These are phyloP conservation scores for Pseudogymnoascus sp. DNA, from an alignment of 2,329 filamentous ascomycete genomes.

Conservation along the genomic window DNA sequence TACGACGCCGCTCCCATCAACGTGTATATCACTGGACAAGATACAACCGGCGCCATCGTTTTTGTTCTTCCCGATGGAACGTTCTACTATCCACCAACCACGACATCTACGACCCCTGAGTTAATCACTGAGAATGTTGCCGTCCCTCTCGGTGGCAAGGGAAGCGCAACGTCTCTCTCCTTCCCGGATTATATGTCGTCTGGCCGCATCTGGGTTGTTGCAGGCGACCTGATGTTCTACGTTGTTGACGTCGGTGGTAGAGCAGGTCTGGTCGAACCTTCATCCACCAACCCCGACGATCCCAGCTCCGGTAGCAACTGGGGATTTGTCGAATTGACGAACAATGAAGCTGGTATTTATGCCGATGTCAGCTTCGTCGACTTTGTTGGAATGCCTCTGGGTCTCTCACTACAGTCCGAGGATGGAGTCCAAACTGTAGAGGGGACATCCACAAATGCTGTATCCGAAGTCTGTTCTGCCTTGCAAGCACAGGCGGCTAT, in stretches of 20 bases:
- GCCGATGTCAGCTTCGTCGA: slow-evolving; percentile 69
- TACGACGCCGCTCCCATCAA: not conserved
- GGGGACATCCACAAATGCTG: slow-evolving; percentile 49
- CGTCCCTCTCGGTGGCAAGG: slow-evolving; percentile 55
- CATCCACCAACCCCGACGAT: slow-evolving; percentile 57
- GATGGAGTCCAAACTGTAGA: slow-evolving; percentile 43
- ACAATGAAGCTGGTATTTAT: slow-evolving; percentile 52
- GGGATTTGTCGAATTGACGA: slow-evolving; percentile 65
- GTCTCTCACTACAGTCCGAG: slow-evolving; percentile 39
- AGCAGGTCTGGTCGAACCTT: slow-evolving; percentile 66
- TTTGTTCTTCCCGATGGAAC: slow-evolving; percentile 58
- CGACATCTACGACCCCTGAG: slow-evolving; percentile 43
- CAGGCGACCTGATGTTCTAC: slow-evolving; percentile 55
- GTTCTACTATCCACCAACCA: slow-evolving; percentile 56
- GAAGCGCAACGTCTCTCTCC: slow-evolving; percentile 49
- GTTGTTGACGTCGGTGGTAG: slow-evolving; percentile 50
- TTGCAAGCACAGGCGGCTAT: slow-evolving; percentile 44
- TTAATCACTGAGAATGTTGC: slow-evolving; percentile 50
- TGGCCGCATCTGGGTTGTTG: slow-evolving; percentile 64
- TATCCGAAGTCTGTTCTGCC: slow-evolving; percentile 44
- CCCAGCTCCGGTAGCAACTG: slow-evolving; percentile 53
- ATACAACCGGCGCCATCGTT: slow-evolving; percentile 36
- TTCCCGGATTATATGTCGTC: slow-evolving; percentile 60
- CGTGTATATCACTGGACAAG: not conserved
- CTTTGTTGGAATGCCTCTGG: slow-evolving; percentile 61